Base-by-base conservation (phyloP, 2,329 filamentous ascomycete species). In the Penicillium fuscoglaucum region DNA sequence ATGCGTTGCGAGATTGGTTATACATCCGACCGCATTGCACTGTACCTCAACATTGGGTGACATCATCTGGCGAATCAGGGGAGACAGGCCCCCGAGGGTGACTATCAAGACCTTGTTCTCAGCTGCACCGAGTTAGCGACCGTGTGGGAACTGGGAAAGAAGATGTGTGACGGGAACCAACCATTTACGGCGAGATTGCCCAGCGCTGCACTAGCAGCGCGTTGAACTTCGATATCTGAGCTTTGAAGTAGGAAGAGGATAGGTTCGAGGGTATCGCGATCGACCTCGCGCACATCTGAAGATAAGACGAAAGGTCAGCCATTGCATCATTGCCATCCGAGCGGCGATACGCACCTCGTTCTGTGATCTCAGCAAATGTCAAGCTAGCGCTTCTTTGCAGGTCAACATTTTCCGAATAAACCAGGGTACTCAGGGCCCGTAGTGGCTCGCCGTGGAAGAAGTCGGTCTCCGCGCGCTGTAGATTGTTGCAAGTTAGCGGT, bases 21-120 rank as follows among this genome's bases (percentile, higher is more conserved):
- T 99, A 80, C 95, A 99, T 52, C 95, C 95, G 61, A 99, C 95
- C 44, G 95, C 95, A 76, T 99, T 99, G 82, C 95, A 99, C 78
- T 99, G 95, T 28, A 99, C 95, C 75, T 99, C 95, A 67, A 99
- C 95, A 70, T 99, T 99, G 47, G 89, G 86, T 57, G 93, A 98
- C 79, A 96, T 91, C 95, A 99, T 99, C 78, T 99, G 95, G 65
- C 91, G 89, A 77, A 98, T 99, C 60, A 99, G 84, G 53, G 95
- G 93, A 53, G 87, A 87, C 60, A 99, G 84, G 28, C 95, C 95
- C 58, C 93, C 93, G 17, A 99, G 86, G 65, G 91, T 86, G 61
- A 99, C 95, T 70, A 99, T 99, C 65, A 93, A 83, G 61, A 98
- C 92, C 77, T 99, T 99, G 83, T 99, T 99, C 75, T 97, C 93